Percentiles rank a stretch among this genome's conserved stretches.
Conservation (phyloP, 306 rosid species). For the Lathyrus aphaca region DNA sequence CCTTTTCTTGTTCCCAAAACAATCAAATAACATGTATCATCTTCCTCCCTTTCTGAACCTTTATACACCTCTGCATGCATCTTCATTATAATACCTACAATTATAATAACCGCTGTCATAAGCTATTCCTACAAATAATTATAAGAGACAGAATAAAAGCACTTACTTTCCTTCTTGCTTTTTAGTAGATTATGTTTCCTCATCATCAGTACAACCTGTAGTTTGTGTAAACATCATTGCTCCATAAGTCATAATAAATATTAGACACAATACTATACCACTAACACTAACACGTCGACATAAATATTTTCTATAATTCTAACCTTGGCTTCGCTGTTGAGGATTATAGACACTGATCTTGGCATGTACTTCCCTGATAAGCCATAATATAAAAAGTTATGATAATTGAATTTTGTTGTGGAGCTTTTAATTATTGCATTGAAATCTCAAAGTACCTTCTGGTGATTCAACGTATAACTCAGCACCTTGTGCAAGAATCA, state of each 20-base stretch:
- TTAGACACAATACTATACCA: too few species aligned
- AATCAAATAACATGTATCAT: conserved; percentile 71
- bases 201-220: conserved; percentile 71
- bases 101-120: conserved; percentile 1
- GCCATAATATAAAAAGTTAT: conserved; percentile 18
- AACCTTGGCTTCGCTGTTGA: conserved; percentile 75
- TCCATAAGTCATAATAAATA: neutral
- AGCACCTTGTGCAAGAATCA: conserved; percentile 64
- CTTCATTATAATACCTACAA: conserved; percentile 55
- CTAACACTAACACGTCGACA: neutral
- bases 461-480: conserved; percentile 79
- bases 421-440: neutral
- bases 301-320: conserved; percentile 5
- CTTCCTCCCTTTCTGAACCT: conserved; percentile 61
- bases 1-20: conserved; percentile 78
- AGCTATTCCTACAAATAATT: neutral
- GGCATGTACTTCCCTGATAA: conserved; percentile 67
- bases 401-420: neutral
- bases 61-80: conserved; percentile 75
- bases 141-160: neutral
- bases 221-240: conserved; percentile 33
- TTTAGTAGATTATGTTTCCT: conserved; percentile 68
- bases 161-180: conserved; percentile 76
- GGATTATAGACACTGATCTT: conserved; percentile 62
- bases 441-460: conserved; percentile 54